phyloP scores from a whole-genome alignment of 2,329 filamentous ascomycete species.

The Raffaelea ambrosiae region DNA sequence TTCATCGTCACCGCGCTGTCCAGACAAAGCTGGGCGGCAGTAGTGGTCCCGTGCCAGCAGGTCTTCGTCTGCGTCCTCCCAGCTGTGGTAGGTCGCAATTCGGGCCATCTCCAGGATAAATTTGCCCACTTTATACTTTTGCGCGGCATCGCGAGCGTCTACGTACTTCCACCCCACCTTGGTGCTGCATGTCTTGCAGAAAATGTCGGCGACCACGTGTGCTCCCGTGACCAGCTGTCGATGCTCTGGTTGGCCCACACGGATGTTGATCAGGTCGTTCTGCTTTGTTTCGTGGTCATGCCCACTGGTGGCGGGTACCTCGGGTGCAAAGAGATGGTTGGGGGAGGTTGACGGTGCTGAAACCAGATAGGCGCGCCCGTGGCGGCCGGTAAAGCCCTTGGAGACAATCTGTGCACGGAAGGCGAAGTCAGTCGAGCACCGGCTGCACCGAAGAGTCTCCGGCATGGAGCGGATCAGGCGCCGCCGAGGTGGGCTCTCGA shows the following conservation, averaged over 20 bases:
- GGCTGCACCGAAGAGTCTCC: slow-evolving; percentile 49
- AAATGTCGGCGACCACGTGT: slow-evolving; percentile 57
- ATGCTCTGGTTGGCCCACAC: slow-evolving; percentile 43
- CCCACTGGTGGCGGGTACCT: slow-evolving; percentile 3
- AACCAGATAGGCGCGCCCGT: slow-evolving; percentile 56
- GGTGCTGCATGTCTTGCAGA: slow-evolving; percentile 44
- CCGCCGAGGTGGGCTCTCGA: slow-evolving; percentile 1
- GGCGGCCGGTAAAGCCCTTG: slow-evolving; percentile 58
- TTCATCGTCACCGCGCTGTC: not conserved
- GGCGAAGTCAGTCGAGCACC: slow-evolving; percentile 53
- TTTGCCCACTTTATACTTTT: slow-evolving; percentile 62
- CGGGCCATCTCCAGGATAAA: slow-evolving; percentile 57
- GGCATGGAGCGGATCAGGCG: slow-evolving; percentile 36
- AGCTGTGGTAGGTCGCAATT: slow-evolving; percentile 42
- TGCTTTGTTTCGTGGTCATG: slow-evolving; percentile 13
- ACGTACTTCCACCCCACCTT: slow-evolving; percentile 63
- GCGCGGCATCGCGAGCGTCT: slow-evolving; percentile 48
- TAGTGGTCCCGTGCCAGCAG: too few species aligned
- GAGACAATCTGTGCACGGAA: slow-evolving; percentile 53
- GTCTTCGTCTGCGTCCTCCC: slow-evolving; percentile 37
- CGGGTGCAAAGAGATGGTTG: slow-evolving; percentile 10
- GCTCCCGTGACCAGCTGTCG: slow-evolving; percentile 53
- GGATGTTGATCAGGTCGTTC: slow-evolving; percentile 41
- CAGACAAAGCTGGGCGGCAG: too few species aligned
- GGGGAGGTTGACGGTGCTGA: slow-evolving; percentile 18